phyloP scores from a whole-genome alignment of 352 stramenopile species.

The Phytopythium sindhum region DNA sequence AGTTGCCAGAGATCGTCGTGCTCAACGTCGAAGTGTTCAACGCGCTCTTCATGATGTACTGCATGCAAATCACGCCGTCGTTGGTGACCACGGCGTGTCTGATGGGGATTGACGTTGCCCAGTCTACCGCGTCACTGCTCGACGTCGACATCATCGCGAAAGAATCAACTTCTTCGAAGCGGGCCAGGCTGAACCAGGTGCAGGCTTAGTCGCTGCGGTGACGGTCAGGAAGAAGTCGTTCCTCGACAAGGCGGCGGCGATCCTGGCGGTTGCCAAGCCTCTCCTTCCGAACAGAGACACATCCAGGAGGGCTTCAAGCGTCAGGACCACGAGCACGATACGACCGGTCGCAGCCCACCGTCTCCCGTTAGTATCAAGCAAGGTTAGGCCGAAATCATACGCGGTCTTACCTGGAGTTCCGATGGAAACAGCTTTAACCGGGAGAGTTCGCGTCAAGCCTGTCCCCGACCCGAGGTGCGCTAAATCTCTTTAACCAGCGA shows the following conservation, averaged over 20 bases:
- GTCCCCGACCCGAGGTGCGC: neutral
- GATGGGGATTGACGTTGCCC: conserved; percentile 17
- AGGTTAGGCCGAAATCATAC: neutral
- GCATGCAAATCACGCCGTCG: conserved; percentile 25
- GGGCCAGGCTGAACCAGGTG: neutral
- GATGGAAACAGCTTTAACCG: neutral
- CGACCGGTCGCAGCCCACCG: neutral
- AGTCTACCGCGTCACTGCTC: conserved; percentile 17
- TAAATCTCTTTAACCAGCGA: neutral
- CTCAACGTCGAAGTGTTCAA: conserved; percentile 39
- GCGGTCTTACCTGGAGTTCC: neutral
- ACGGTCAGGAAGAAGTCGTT: neutral
- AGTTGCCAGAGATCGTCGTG: conserved; percentile 21
- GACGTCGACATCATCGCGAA: conserved; percentile 8
- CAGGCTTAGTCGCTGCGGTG: neutral
- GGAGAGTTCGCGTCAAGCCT: neutral
- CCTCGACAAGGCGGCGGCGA: neutral
- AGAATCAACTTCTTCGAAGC: neutral
- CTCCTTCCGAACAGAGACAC: neutral
- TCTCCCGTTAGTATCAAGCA: neutral
- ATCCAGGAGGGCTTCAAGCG: neutral
- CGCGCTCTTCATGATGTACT: conserved; percentile 27
- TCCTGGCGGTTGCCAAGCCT: neutral
- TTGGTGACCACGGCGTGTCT: conserved; percentile 12
- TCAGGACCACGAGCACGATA: neutral